Evolutionary conservation across 2,329 filamentous ascomycete genomes (phyloP).

Genomic region (Sclerotinia spermophila): DNA sequence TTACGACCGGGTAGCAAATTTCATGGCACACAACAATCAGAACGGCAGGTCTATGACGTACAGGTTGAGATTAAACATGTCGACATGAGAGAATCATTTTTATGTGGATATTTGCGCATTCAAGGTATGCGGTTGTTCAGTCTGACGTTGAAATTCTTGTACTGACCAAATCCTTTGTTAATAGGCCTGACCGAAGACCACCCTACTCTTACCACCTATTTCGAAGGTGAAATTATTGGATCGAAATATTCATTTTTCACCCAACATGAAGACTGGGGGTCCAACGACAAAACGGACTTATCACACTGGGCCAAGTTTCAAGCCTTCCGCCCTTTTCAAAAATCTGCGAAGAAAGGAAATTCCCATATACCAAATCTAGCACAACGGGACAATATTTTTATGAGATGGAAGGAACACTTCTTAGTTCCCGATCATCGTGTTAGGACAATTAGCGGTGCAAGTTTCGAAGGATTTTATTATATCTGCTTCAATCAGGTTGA

Average conservation of each 20-base stretch:
- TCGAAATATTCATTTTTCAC: slow-evolving; percentile 93
- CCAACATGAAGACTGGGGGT: slow-evolving; percentile 85
- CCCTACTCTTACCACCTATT: slow-evolving; percentile 95
- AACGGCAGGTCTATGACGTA: slow-evolving; percentile 89
- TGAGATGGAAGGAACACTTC: slow-evolving; percentile 99
- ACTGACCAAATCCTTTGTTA: slow-evolving; percentile 39
- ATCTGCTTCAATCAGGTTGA: slow-evolving; percentile 95
- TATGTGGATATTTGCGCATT: slow-evolving; percentile 93
- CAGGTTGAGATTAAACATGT: slow-evolving; percentile 97
- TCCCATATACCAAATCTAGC: slow-evolving; percentile 65
- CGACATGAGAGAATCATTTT: slow-evolving; percentile 86
- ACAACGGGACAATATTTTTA: slow-evolving; percentile 87
- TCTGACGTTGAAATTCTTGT: not conserved
- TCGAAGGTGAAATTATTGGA: slow-evolving; percentile 97
- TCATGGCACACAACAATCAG: slow-evolving; percentile 85
- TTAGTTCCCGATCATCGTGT: slow-evolving; percentile 93
- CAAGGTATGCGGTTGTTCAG: slow-evolving; percentile 60
- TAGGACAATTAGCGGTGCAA: slow-evolving; percentile 85
- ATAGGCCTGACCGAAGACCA: slow-evolving; percentile 90
- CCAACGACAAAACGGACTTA: slow-evolving; percentile 84
- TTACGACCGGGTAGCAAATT: slow-evolving; percentile 86
- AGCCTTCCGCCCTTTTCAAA: slow-evolving; percentile 73
- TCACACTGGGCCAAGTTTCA: slow-evolving; percentile 91
- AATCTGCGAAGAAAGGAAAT: slow-evolving; percentile 55
- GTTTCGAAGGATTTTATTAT: slow-evolving; percentile 98